A percentile compares a stretch with the other conserved stretches of the same genome.
Evolutionary conservation across 192 early-diverging fungal genomes (phyloP).

Genomic region (Chytriomyces hyalinus): DNA sequence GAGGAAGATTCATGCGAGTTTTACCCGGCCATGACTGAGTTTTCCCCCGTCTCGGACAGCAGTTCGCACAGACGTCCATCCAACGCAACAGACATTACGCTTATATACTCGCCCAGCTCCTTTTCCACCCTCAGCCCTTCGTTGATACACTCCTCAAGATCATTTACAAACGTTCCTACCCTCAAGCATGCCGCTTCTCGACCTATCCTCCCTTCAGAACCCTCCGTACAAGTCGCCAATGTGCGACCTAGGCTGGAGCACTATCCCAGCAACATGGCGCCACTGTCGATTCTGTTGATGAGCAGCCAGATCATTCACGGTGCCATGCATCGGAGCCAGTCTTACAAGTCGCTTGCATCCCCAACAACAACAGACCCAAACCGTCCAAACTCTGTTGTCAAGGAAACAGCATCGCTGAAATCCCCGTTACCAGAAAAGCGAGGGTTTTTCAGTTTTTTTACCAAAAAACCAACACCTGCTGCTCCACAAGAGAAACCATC

Average conservation of each 20-base stretch:
- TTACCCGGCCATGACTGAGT: background rate
- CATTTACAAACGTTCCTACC: background rate
- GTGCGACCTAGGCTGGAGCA: background rate
- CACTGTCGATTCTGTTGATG: constrained; percentile 1
- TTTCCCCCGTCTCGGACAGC: background rate
- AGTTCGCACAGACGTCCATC: background rate
- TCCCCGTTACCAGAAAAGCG: background rate
- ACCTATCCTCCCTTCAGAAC: background rate
- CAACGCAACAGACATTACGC: background rate
- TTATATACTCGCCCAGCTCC: too few relatives aligned
- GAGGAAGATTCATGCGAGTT: background rate
- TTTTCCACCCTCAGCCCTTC: background rate
- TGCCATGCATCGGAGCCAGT: constrained; percentile 2
- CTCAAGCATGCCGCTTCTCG: background rate
- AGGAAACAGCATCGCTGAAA: background rate
- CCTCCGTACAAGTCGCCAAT: background rate
- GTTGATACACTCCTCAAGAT: background rate
- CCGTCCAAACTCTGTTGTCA: background rate
- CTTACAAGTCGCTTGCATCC: background rate
- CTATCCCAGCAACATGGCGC: constrained; percentile 7
- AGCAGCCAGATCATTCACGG: background rate
- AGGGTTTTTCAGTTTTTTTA: background rate
- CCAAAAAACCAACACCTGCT: background rate
- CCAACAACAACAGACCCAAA: background rate
- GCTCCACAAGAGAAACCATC: background rate